These are phyloP conservation scores for Botrytis byssoidea DNA, from an alignment of 2,329 filamentous ascomycete species.

Conservation along the genomic window DNA sequence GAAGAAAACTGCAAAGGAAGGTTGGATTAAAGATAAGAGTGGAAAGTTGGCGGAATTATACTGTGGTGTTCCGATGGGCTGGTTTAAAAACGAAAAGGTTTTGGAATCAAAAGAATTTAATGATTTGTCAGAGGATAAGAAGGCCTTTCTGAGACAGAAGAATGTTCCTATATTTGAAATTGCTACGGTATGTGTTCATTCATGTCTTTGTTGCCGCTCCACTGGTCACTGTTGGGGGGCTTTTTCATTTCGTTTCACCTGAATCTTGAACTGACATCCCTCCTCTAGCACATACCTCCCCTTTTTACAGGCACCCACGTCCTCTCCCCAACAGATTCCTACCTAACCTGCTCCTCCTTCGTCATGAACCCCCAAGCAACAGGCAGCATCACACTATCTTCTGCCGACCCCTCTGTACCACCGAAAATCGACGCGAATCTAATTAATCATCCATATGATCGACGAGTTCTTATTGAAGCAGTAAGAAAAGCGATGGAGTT, in stretches of 20 bases:
- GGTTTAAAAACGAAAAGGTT: not conserved
- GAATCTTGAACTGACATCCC: not conserved
- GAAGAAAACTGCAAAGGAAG: conserved; percentile 25
- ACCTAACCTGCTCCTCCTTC: conserved; percentile 47
- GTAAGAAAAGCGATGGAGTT: conserved; percentile 29
- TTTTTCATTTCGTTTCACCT: not conserved
- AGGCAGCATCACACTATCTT: conserved; percentile 61
- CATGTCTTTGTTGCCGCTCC: not conserved
- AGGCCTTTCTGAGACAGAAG: not conserved
- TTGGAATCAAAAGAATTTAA: not conserved
- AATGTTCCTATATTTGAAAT: conserved; percentile 11
- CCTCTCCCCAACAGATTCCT: conserved; percentile 41
- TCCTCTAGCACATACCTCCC: conserved; percentile 28
- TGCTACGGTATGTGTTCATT: not conserved
- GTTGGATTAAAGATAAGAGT: not conserved
- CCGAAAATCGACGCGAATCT: conserved; percentile 62
- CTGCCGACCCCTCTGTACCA: conserved; percentile 59
- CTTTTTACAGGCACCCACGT: conserved; percentile 42
- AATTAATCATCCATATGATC: conserved; percentile 56
- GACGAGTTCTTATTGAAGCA: conserved; percentile 48
- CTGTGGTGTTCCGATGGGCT: conserved; percentile 12
- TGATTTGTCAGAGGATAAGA: not conserved
- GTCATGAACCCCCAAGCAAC: conserved; percentile 56
- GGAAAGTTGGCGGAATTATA: conserved; percentile 4
- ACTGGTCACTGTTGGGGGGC: not conserved